Conservation (phyloP, 2,329 filamentous ascomycete species). For the Orbilia javanica region DNA sequence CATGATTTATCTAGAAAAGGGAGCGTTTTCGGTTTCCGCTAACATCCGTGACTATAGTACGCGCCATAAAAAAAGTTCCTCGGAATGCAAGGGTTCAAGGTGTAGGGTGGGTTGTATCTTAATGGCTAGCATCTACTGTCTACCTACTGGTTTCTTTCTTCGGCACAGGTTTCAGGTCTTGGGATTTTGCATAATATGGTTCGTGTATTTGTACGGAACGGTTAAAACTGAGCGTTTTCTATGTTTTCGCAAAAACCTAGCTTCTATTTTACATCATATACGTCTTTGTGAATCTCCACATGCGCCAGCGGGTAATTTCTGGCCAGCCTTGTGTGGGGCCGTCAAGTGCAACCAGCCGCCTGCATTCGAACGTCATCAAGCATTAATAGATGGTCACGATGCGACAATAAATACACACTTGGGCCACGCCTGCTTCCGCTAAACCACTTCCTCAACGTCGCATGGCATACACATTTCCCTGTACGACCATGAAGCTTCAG, state of each 20-base stretch:
- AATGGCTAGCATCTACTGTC: slow-evolving; percentile 23
- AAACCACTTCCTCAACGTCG: slow-evolving; percentile 14
- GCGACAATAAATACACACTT: slow-evolving; percentile 18
- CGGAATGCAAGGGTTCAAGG: not conserved
- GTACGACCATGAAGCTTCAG: slow-evolving; percentile 19
- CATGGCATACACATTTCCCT: slow-evolving; percentile 13
- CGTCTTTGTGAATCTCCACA: slow-evolving; percentile 11
- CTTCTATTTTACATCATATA: not conserved
- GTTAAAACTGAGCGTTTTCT: slow-evolving; percentile 41
- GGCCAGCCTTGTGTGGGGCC: slow-evolving; percentile 29
- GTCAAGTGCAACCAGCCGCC: slow-evolving; percentile 20
- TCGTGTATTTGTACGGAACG: slow-evolving; percentile 54
- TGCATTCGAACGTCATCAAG: slow-evolving; percentile 49
- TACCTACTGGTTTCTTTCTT: slow-evolving; percentile 30
- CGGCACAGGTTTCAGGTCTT: slow-evolving; percentile 18
- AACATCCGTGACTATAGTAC: slow-evolving; percentile 26
- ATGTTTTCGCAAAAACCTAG: slow-evolving; percentile 13
- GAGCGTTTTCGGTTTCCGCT: not conserved
- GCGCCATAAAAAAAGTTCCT: slow-evolving; percentile 35
- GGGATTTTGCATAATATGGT: slow-evolving; percentile 18
- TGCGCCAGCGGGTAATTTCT: slow-evolving; percentile 6
- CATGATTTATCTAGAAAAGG: not conserved
- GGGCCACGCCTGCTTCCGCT: not conserved
- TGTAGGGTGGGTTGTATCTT: slow-evolving; percentile 8
- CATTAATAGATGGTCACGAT: slow-evolving; percentile 31